These are phyloP conservation scores for Phoenix dactylifera DNA, from an alignment of 176 grass and related monocot genomes.

Conservation along the genomic window DNA sequence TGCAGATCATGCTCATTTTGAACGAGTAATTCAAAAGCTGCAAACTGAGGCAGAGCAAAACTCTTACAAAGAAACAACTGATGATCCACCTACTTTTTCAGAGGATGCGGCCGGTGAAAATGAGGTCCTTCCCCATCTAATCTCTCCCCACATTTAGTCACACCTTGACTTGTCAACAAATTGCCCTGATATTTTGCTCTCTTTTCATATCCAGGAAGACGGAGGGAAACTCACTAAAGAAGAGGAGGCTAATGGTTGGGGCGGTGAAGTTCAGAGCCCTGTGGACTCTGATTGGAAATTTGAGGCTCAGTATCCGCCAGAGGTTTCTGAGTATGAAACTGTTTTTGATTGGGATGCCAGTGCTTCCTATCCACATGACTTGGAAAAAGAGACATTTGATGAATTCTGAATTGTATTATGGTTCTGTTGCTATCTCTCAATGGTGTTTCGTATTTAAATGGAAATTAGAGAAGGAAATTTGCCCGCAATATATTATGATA, in stretches of 20 bases:
- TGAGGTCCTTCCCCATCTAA: conserved; percentile 17
- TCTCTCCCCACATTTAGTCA: not conserved
- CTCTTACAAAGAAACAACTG: conserved; percentile 7
- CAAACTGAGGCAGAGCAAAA: conserved; percentile 30
- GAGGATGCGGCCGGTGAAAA: conserved; percentile 14
- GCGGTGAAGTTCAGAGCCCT: conserved; percentile 3
- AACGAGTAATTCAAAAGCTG: conserved; percentile 67
- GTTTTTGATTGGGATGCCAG: conserved; percentile 39
- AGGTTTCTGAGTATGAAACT: conserved; percentile 24
- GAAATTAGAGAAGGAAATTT: no score
- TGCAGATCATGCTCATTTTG: conserved; percentile 72
- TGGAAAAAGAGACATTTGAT: no score
- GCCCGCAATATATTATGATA: no score
- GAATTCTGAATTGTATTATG: no score
- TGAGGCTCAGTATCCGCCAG: conserved; percentile 23
- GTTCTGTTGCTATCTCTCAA: no score
- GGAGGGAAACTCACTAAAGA: conserved; percentile 1
- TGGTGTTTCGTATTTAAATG: no score
- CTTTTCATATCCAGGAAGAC: conserved; percentile 11
- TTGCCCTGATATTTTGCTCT: conserved; percentile 1
- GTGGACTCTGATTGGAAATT: conserved; percentile 18
- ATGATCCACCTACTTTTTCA: conserved; percentile 22
- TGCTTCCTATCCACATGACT: no score
- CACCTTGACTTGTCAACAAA: not conserved
- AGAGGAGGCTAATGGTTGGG: conserved; percentile 19